These are phyloP conservation scores for Typha latifolia DNA, from an alignment of 176 grass and related monocot genomes.

Conservation along the genomic window DNA sequence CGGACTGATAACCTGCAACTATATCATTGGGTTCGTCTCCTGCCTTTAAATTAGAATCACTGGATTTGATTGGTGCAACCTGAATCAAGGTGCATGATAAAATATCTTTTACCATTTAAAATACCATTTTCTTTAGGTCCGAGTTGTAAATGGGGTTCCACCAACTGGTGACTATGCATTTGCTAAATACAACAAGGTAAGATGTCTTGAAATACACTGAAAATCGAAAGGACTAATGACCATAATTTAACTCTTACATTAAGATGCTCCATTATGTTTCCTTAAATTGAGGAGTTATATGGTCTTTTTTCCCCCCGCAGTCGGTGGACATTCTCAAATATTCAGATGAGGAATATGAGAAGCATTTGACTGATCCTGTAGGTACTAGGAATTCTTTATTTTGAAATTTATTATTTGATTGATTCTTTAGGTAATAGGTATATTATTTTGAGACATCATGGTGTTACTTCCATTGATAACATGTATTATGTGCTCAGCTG, in stretches of 20 bases:
- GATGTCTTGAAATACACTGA: too few species aligned
- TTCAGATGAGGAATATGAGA: constrained; percentile 92
- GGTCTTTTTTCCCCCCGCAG: constrained; percentile 38
- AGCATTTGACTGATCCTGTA: constrained; percentile 93
- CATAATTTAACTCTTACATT: constrained; percentile 7
- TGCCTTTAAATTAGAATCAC: constrained; percentile 3
- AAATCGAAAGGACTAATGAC: too few species aligned
- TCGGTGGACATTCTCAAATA: constrained; percentile 82
- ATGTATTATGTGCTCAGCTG: too few species aligned
- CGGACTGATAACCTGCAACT: constrained; percentile 77
- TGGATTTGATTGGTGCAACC: neutral
- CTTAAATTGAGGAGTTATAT: neutral
- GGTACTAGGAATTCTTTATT: constrained; percentile 33
- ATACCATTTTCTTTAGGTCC: constrained; percentile 40
- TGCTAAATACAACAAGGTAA: constrained; percentile 91
- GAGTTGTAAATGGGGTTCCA: constrained; percentile 73
- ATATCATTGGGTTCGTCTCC: constrained; percentile 78
- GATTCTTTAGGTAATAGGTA: constrained; percentile 3
- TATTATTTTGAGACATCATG: too few species aligned
- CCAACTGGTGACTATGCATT: constrained; percentile 93
- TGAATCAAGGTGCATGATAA: neutral
- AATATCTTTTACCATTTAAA: constrained; percentile 9
- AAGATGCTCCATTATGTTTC: neutral
- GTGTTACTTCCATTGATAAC: too few species aligned
- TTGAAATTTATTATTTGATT: constrained; percentile 8